phyloP scores from a whole-genome alignment of 371 early-diverging fungal species.

The Mucor lusitanicus region DNA sequence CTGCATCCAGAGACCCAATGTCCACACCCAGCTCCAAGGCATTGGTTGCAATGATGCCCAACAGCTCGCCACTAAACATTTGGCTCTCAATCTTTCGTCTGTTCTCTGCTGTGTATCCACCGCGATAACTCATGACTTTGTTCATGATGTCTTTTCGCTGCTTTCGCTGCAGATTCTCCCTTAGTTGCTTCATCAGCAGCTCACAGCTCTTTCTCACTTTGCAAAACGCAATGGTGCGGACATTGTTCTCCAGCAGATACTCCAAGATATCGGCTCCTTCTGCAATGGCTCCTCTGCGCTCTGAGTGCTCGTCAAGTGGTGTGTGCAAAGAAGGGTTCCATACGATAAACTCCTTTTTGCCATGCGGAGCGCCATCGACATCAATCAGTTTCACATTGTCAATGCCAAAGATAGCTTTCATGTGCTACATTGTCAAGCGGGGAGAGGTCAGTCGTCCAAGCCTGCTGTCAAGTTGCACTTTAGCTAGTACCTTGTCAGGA shows the following conservation, averaged over 20 bases:
- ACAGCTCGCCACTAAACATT: slow-evolving; percentile 54
- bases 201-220: slow-evolving; percentile 56
- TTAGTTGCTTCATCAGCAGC: slow-evolving; percentile 45
- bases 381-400: slow-evolving; percentile 29
- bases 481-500: slow-evolving; percentile 43
- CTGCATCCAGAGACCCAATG: slow-evolving; percentile 65
- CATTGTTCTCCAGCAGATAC: slow-evolving; percentile 32
- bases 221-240: slow-evolving; percentile 56
- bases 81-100: slow-evolving; percentile 60
- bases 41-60: slow-evolving; percentile 65
- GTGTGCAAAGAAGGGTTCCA: slow-evolving; percentile 42
- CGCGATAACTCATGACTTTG: slow-evolving; percentile 59
- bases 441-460: too few relatives aligned
- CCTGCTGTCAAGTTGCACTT: too few relatives aligned
- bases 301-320: slow-evolving; percentile 7
- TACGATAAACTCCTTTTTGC: slow-evolving; percentile 39
- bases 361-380: slow-evolving; percentile 49
- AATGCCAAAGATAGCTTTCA: slow-evolving; percentile 42
- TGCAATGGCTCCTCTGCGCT: slow-evolving; percentile 25
- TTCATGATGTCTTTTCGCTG: slow-evolving; percentile 24
- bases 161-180: slow-evolving; percentile 35
- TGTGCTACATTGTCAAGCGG: slow-evolving; percentile 33
- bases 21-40: slow-evolving; percentile 77
- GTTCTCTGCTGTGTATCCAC: slow-evolving; percentile 60
- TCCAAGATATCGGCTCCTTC: slow-evolving; percentile 42